These are phyloP conservation scores for Fusarium sulawesiense DNA, from an alignment of 2,329 filamentous ascomycete species.

Conservation along the genomic window DNA sequence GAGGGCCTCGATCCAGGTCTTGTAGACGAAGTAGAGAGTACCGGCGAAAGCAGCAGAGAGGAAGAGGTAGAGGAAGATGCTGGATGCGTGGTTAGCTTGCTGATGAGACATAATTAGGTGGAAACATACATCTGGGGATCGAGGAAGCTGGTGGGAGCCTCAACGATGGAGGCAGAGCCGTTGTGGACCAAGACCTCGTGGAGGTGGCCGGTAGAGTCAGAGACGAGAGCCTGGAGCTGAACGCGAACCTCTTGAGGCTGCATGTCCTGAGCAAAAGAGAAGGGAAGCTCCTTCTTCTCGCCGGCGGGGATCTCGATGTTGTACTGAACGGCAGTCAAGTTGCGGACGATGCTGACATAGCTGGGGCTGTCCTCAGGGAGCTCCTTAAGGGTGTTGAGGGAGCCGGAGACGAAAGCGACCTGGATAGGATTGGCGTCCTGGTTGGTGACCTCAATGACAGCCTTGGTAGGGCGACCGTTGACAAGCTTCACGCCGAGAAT, in stretches of 20 bases:
- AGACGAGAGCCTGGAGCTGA: conserved; percentile 79
- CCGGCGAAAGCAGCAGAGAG: conserved; percentile 81
- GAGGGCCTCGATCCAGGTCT: conserved; percentile 94
- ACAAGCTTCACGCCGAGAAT: conserved; percentile 96
- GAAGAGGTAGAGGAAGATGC: conserved; percentile 97
- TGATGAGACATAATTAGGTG: neutral
- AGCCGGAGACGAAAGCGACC: conserved; percentile 81
- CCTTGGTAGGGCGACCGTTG: conserved; percentile 88
- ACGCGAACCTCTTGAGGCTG: conserved; percentile 89
- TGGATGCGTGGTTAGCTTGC: conserved; percentile 56
- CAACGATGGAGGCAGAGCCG: conserved; percentile 85
- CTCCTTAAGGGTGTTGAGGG: conserved; percentile 69
- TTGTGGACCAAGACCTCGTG: conserved; percentile 86
- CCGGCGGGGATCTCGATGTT: conserved; percentile 79
- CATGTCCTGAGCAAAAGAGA: conserved; percentile 89
- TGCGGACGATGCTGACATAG: conserved; percentile 75
- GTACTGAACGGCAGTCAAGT: conserved; percentile 83
- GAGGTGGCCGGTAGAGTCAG: conserved; percentile 72
- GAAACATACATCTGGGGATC: conserved; percentile 90
- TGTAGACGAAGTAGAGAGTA: conserved; percentile 96
- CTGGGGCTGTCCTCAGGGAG: conserved; percentile 59
- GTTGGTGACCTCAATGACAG: conserved; percentile 86
- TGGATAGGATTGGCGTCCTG: conserved; percentile 80
- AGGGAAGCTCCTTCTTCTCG: conserved; percentile 80
- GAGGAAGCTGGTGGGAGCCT: conserved; percentile 89